Evolutionary conservation across 2,329 filamentous ascomycete species (phyloP), one percentile per base, ranked within the genome.

Genomic region (Keithomyces neogunnii): DNA sequence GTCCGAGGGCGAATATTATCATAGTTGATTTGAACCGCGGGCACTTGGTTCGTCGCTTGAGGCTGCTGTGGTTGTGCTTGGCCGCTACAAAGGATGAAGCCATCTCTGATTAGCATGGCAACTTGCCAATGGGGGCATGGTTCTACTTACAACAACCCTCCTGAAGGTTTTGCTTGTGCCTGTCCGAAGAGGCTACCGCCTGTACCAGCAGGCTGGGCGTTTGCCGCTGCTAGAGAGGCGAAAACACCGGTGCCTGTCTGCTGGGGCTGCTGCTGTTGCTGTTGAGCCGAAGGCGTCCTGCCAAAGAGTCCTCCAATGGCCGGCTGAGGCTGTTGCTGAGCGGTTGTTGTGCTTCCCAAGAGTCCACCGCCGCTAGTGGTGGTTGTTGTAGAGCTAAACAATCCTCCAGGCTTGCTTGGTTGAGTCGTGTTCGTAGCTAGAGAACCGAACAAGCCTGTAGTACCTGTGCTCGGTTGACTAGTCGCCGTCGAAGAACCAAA

Each of bases 1-100:
- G 90, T 96, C 0, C 91, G 95, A 13, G 87, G 86, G 49, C 89
- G 83, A 54, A 97, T 75, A 63, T 88, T 88, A 59, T 81, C 81
- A 49, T 88, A 70, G 67, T 93, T 88, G 60, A 95, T 87, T 61
- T 87, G 85, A 19, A 89, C 86, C 19, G 86, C 88, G 0, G 85
- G 83, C 13, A 84, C 76, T 56, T 79, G 76, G 48, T 75, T 77
- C 62, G 55, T 73, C 8, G 72, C 67, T 48, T 64, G 65, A 8
- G 57, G 52, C 46, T 61, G 61, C 49, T 63, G 63, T 32, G 62
- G 44, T 47, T 67, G 63, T 11, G 55, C 52, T 54, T 66, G 62
- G 19, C 63, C 62, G 36, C 66, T 69, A 40, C 26, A 28, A 19
- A 36, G 1, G 26, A 11, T 31, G 38, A 28, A 13, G 19, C 4